A percentile compares a stretch with the other conserved stretches of the same genome.
phyloP scores from a whole-genome alignment of 768 basidiomycete genomes.

The Rhodotorula paludigena region DNA sequence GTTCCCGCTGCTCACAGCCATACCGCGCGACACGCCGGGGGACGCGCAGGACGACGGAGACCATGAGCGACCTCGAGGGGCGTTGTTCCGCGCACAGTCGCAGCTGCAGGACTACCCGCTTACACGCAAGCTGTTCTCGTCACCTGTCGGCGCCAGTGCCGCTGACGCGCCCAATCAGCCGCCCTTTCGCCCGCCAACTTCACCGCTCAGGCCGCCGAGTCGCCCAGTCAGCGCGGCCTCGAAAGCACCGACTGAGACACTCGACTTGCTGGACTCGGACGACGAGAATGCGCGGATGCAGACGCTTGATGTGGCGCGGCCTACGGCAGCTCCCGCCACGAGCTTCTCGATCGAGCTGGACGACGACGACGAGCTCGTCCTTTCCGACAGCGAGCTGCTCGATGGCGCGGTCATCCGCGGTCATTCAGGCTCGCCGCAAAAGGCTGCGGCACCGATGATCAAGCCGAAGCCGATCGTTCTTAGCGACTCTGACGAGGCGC shows the following conservation, averaged over 20 bases:
- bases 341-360: constrained; percentile 13
- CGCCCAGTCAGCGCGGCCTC: background rate
- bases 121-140: background rate
- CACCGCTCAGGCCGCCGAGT: background rate
- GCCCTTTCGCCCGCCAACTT: background rate
- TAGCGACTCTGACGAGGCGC: constrained; percentile 29
- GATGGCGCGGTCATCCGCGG: constrained; percentile 17
- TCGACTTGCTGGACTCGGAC: constrained; percentile 27
- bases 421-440: background rate
- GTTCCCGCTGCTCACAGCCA: constrained; percentile 2
- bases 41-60: background rate
- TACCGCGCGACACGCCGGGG: background rate
- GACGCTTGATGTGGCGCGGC: background rate
- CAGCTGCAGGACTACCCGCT: background rate
- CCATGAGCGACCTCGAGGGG: background rate
- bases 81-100: constrained; percentile 1
- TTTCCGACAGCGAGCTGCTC: constrained; percentile 29
- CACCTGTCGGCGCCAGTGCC: background rate
- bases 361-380: constrained; percentile 7
- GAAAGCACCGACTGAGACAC: background rate
- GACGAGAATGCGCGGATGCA: constrained; percentile 1
- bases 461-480: constrained; percentile 8
- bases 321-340: background rate
- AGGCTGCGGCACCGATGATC: background rate
- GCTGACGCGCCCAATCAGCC: background rate